Evolutionary conservation across 495 filamentous ascomycete genomes (phyloP), one percentile per base, ranked within the genome.

Genomic region (Aspergillus campestris): DNA sequence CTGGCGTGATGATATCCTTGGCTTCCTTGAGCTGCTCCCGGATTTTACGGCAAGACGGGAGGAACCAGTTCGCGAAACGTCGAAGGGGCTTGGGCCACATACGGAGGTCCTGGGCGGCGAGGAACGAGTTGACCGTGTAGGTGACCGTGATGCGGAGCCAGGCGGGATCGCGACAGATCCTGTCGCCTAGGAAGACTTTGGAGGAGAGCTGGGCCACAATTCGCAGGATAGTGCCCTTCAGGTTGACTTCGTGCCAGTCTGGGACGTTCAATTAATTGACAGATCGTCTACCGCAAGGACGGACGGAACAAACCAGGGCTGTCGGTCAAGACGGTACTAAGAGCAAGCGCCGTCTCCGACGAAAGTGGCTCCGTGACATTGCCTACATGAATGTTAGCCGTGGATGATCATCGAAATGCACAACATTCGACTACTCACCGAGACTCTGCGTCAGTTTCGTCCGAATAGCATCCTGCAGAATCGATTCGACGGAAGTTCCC

Each of bases 171-270:
- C 70, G 65, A 45, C 71, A 74, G 9, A 78, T 44, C n/a, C 69
- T 58, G 0, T 56, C 43, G 12, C 76, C 77, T 38, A 78, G 65
- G 38, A 80, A 79, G 6, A 74, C 55, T 8, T 70, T 56, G 30
- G 73, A 71, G 0, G 76, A 74, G 10, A 75, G 53, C 8, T 62
- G 66, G 15, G 73, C 74, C 6, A 81, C 67, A 6, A 78, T 64
- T 9, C 40, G 30, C 3, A 44, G 44, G 12, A 52, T 34, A 5
- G 13, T 44, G 8, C 24, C 2, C n/a, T 33, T 12, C 0, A 47
- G 28, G 59, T 57, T 6, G 57, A 67, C 24, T 55, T 60, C 6
- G 59, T 71, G 30, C 70, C 46, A 46, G 63, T 59, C 28, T 61
- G 11, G 51, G 4, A 24, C 18, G 18, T 24, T 24, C 18, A 24